A percentile compares a stretch with the other conserved stretches of the same genome.
Conservation (phyloP, 805 yeast genomes). For the Saccharomyces mikatae region DNA sequence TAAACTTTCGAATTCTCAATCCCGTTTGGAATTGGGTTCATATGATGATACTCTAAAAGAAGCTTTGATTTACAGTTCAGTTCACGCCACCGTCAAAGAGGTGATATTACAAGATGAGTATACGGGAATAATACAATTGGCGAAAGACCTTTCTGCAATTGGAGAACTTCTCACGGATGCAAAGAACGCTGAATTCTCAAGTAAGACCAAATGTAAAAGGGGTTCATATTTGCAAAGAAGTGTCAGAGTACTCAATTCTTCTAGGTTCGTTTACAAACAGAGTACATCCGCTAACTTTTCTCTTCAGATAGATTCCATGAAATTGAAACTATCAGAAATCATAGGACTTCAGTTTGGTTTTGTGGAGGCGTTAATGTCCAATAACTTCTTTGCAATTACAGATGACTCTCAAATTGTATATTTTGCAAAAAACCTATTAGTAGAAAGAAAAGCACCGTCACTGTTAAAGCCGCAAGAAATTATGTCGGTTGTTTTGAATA, state of each 20-base stretch:
- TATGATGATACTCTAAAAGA: not conserved
- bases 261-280: constrained; percentile 18
- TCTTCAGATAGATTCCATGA: constrained; percentile 9
- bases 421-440: constrained; percentile 8
- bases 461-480: constrained; percentile 13
- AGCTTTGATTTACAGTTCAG: not conserved
- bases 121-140: not conserved
- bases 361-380: constrained; percentile 4
- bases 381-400: constrained; percentile 10
- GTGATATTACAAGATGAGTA: not conserved
- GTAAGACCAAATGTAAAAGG: not conserved
- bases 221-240: constrained; percentile 15
- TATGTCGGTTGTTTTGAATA: constrained; percentile 29
- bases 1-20: not conserved
- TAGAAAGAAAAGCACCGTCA: constrained; percentile 6
- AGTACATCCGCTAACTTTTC: constrained; percentile 11
- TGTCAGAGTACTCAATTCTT: constrained; percentile 23
- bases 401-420: constrained; percentile 9
- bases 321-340: constrained; percentile 7
- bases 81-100: not conserved
- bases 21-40: not conserved
- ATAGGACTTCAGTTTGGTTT: constrained; percentile 15
- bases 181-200: not conserved
- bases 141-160: not conserved
- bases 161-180: not conserved